These are phyloP conservation scores for Solanum hybrid DNA, from an alignment of 305 asterid species.

Conservation along the genomic window DNA sequence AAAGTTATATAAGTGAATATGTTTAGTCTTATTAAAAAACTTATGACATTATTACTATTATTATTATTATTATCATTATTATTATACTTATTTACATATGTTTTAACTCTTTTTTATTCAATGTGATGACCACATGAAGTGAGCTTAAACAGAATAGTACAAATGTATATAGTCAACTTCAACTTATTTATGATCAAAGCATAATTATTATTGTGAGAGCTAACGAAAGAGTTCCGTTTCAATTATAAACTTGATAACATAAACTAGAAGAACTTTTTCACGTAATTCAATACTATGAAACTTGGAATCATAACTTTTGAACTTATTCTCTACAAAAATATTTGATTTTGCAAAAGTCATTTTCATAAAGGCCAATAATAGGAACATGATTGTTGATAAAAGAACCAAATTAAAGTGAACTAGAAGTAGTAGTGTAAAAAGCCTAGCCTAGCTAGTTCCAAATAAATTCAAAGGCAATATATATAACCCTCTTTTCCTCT, in stretches of 20 bases:
- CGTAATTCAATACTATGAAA: not conserved
- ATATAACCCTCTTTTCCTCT: not conserved
- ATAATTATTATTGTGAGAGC: not conserved
- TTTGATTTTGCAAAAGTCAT: not conserved
- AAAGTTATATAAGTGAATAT: not conserved
- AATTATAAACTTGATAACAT: not conserved
- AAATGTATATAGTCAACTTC: not conserved
- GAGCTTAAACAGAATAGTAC: not conserved
- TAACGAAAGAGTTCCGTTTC: not conserved
- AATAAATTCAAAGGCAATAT: not conserved
- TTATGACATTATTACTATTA: no score
- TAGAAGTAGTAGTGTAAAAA: not conserved
- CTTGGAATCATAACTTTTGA: not conserved
- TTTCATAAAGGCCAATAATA: not conserved
- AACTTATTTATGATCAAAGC: not conserved
- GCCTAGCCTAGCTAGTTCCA: not conserved
- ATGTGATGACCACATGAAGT: not conserved
- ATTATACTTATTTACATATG: not conserved
- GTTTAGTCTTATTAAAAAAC: not conserved
- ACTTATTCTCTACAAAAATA: no score
- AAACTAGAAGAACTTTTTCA: not conserved
- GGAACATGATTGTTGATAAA: not conserved
- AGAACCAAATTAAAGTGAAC: not conserved
- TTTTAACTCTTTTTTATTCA: no score
- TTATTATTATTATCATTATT: not conserved